Conservation (phyloP, 192 early-diverging fungal species). For the Coemansia sp. region DNA sequence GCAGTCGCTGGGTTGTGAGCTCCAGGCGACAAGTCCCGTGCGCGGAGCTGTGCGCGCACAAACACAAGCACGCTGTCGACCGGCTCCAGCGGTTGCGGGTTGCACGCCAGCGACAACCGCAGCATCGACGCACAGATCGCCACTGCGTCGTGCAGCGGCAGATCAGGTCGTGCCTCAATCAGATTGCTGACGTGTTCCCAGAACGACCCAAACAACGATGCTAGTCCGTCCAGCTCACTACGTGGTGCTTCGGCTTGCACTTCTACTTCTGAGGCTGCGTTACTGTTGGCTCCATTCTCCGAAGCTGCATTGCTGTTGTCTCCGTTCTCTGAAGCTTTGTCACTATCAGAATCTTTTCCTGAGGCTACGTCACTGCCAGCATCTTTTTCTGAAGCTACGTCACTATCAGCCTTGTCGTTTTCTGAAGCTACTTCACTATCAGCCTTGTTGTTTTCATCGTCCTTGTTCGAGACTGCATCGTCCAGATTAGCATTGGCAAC, state of each 20-base stretch:
- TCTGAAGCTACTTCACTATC: background rate
- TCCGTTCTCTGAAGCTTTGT: no score
- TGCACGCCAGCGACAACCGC: constrained; percentile 85
- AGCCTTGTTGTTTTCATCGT: background rate
- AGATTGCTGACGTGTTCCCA: constrained; percentile 94
- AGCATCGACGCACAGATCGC: constrained; percentile 85
- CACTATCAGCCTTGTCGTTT: background rate
- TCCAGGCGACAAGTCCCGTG: constrained; percentile 66
- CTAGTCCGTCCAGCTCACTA: constrained; percentile 28
- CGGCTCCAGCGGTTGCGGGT: constrained; percentile 79
- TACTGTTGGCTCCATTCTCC: no score
- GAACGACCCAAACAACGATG: constrained; percentile 88
- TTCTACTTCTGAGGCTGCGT: no score
- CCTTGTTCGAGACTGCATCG: background rate
- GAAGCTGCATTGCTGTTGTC: no score
- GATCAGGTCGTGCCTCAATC: constrained; percentile 88
- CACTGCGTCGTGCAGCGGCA: constrained; percentile 89
- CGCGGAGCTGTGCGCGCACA: constrained; percentile 73
- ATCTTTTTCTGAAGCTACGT: background rate
- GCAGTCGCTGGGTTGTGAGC: constrained; percentile 68
- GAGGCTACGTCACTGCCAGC: background rate
- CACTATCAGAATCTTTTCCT: no score
- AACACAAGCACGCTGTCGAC: constrained; percentile 91
- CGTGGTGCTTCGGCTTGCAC: constrained; percentile 3
- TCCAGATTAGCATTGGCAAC: background rate